Evolutionary conservation across 1,284 basidiomycete species (phyloP), one percentile per base, ranked within the genome.

Genomic region (Exsudoporus floridanus): DNA sequence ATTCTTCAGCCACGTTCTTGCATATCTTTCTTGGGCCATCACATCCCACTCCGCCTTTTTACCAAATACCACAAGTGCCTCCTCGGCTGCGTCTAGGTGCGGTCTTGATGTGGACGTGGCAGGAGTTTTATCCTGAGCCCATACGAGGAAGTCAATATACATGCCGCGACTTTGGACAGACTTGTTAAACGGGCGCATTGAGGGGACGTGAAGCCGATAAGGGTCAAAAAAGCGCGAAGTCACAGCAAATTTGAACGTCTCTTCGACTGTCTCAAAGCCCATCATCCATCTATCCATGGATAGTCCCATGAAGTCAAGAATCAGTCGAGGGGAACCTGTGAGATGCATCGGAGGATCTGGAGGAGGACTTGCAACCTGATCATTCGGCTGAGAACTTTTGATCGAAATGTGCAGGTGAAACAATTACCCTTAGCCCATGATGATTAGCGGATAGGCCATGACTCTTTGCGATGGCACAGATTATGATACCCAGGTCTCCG

Each of bases 401-500:
- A 12, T 33, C 45, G 12, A n/a, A 4, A 35, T 8, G 9, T 18
- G n/a, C 14, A 14, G n/a, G 23, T 28, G 25, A 1, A 18, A 62
- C 66, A 16, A 38, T 61, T 40, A 86, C 86, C 74, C 79, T 84
- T 19, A 88, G 63, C 0, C 86, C 86, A 41, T 79, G 74, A 28
- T 68, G 68, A 8, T 79, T 78, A 1, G 84, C 64, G 1, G 69
- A 64, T 6, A 88, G 59, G 1, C 83, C 82, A 38, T 71, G 70
- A 44, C 77, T 78, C 39, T 75, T 73, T 5, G 75, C 77, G 14
- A 87, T 64, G 7, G 82, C 60, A 13, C 79, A 78, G 43, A 88
- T 65, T 19, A 88, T 84, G 79, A 87, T 84, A 0, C 82, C 81
- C 7, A 87, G 69, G 59, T 88, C 86, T 3, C 86, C 86, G 58